Conservation (phyloP, 2,329 filamentous ascomycete species). For the Scolecobasidium constrictum region DNA sequence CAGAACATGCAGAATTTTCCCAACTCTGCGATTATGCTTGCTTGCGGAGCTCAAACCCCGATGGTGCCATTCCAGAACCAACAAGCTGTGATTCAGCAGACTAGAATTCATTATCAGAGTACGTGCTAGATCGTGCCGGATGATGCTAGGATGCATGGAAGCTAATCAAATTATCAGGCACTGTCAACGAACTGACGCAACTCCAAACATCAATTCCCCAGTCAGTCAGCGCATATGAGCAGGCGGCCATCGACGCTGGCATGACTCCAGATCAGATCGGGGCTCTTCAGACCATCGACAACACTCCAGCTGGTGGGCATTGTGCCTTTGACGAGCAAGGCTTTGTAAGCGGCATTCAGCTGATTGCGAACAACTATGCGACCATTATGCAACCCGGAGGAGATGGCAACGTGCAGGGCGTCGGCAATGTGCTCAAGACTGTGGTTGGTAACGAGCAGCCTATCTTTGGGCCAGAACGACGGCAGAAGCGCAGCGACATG, state of each 20-base stretch:
- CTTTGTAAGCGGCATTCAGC: conserved; percentile 46
- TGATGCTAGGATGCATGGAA: background rate
- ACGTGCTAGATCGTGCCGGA: background rate
- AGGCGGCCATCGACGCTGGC: conserved; percentile 33
- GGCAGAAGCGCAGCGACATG: conserved; percentile 8
- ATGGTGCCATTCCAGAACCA: conserved; percentile 40
- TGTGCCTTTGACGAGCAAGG: conserved; percentile 46
- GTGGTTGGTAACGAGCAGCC: conserved; percentile 40
- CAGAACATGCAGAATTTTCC: conserved; percentile 41
- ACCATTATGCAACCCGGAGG: conserved; percentile 42
- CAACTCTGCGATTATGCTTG: conserved; percentile 42
- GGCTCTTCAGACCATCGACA: conserved; percentile 45
- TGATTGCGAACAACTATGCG: conserved; percentile 43
- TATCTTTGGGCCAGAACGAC: conserved; percentile 20
- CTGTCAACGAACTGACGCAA: conserved; percentile 30
- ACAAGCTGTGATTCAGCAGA: conserved; percentile 31
- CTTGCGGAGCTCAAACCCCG: conserved; percentile 44
- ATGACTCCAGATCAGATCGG: conserved; percentile 35
- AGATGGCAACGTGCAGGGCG: conserved; percentile 37
- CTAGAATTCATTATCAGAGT: conserved; percentile 44
- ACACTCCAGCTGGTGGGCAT: conserved; percentile 44
- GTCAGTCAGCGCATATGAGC: conserved; percentile 41
- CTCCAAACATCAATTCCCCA: conserved; percentile 42
- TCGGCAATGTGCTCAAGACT: conserved; percentile 39
- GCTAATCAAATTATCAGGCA: conserved; percentile 1